Base-by-base conservation (phyloP, 768 basidiomycete genomes). In the Tricholoma matsutake region DNA sequence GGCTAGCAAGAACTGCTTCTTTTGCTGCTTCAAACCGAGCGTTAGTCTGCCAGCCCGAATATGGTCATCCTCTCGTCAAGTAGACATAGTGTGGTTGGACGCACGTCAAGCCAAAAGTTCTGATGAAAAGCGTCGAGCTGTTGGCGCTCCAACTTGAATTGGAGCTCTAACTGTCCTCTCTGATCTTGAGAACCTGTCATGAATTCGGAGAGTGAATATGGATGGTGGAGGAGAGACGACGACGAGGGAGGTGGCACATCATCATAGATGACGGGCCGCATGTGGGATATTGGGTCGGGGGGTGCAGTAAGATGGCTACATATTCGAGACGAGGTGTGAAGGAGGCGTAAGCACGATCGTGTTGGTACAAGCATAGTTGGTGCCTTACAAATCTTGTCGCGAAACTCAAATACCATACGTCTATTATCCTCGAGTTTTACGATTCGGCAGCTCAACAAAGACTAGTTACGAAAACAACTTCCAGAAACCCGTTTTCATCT, bases 141-240 rank as follows among this genome's bases (percentile, higher is more conserved):
- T 71, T 91, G 86, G 57, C 87, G 79, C 61, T 86, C 83, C 51
- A 92, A 73, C 61, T 83, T 86, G 78, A 82, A 88, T 67, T 88
- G 90, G 53, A 92, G 79, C 58, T 89, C 86, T 7, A 82, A 71
- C 32, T 82, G 75, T 51, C 77, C 77, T 39, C 70, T 70, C 49
- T 73, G 67, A 55, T 54, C 70, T 62, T 65, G 65, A 43, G 70
- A 68, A 39, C 67, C 70, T 37, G 72, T 69, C 29, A 75, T 74
- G 73, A 94, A 94, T 71, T 94, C 92, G 60, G 77, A 71, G 59
- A 92, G 83, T 13, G 92, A 92, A 75, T 93, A 94, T 3, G 91
- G 92, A 70, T 92, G 90, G 54, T 73, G 69, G 41, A 78, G 71
- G 51, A 72, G 72, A 16, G 73, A 68, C 31, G 73, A 71, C 14